Percentiles rank a stretch among this genome's conserved stretches.
phyloP scores from a whole-genome alignment of 148 eudicot species.

The Oxyria digyna region DNA sequence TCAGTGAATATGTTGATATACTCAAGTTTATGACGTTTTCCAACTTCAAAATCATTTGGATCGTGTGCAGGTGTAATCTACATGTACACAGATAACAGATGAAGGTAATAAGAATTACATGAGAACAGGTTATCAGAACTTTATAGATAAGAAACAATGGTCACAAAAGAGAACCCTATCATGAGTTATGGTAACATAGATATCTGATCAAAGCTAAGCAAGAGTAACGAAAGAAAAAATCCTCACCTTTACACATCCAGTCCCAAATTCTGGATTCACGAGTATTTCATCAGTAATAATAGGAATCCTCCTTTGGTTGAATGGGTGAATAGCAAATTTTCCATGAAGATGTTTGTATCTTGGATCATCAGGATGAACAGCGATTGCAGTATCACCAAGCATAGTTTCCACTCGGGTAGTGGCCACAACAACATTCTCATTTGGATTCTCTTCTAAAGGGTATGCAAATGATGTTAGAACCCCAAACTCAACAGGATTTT shows the following conservation, averaged over 20 bases:
- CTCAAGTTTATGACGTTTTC: conserved; percentile 70
- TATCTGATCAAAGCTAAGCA: not conserved
- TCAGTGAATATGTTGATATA: conserved; percentile 80
- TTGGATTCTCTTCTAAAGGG: conserved; percentile 60
- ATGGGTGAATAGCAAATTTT: conserved; percentile 82
- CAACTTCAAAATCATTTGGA: conserved; percentile 95
- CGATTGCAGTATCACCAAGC: conserved; percentile 97
- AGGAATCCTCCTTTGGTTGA: conserved; percentile 79
- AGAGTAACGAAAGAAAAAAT: not conserved
- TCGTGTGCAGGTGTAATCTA: conserved; percentile 99
- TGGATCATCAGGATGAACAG: conserved; percentile 78
- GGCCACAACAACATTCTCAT: conserved; percentile 89
- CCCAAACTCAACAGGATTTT: conserved; percentile 70
- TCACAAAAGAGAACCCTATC: not conserved
- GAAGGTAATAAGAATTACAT: not conserved
- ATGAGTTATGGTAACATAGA: not conserved
- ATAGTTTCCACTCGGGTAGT: conserved; percentile 95
- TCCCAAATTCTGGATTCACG: conserved; percentile 80
- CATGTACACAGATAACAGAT: conserved; percentile 11
- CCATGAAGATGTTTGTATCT: conserved; percentile 80
- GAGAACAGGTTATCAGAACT: not conserved
- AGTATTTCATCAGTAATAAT: conserved; percentile 72
- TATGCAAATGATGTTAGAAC: conserved; percentile 89
- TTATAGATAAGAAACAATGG: not conserved
- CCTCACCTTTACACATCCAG: conserved; percentile 91